Evolutionary conservation across 306 rosid species (phyloP), one percentile per base, ranked within the genome.

Genomic region (Trifolium subterraneum): DNA sequence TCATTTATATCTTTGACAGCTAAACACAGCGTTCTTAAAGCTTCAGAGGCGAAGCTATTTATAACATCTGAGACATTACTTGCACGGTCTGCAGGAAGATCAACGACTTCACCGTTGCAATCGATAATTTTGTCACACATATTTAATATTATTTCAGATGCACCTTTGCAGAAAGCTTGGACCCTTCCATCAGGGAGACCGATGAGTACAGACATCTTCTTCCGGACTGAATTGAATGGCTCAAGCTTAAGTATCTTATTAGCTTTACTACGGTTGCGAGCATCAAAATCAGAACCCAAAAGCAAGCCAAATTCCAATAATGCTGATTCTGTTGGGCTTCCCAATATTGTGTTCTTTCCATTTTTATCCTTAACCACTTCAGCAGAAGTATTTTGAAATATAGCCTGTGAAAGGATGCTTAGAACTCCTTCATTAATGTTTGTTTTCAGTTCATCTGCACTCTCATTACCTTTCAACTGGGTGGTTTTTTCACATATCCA

Each of bases 321-420:
- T 59, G 99, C 99, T 22, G 93, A 84, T 81, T 94, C 99, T 66
- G 99, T 94, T 71, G 99, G 95, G 58, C 97, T 84, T 69, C 98
- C 99, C 72, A 85, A 83, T 61, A 86, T 88, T 35, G 86, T 78
- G 73, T 79, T 61, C 48, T 88, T 83, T 69, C 97, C 97, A 60
- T 85, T 88, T 67, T 84, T 84, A 80, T 73, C 86, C 68, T 85
- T 90, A 50, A 86, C 86, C 67, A 92, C 95, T 73, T 92, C 95
- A 56, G 90, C 86, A 58, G 88, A 79, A 56, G 99, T 90, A 71
- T 92, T 94, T 87, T 82, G 96, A 81, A 85, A 94, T 84, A 92
- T 90, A 66, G 87, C 87, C 81, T 90, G 93, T 79, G 79, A 76
- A 55, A 94, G 87, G 75, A 76, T 77, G 85, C 75, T 84, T 42